phyloP scores from a whole-genome alignment of 2,329 filamentous ascomycete genomes.

The Aspergillus pseudoglaucus region DNA sequence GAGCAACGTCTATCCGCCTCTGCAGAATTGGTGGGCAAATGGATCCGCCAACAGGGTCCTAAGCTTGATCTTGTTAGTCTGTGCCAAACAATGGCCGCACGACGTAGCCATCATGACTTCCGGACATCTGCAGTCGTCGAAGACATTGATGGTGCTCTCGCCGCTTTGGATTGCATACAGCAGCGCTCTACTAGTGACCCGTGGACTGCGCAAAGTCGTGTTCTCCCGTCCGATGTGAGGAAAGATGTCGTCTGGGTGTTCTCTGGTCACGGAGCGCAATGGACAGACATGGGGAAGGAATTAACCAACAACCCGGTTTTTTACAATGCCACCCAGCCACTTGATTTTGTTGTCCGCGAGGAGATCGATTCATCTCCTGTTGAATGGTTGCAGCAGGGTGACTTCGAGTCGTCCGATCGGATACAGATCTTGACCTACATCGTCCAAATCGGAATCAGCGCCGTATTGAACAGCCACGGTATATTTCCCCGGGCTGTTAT shows the following conservation, averaged over 20 bases:
- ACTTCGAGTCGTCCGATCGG: conserved; percentile 4
- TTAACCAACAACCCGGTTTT: conserved; percentile 18
- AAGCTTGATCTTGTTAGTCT: conserved; percentile 14
- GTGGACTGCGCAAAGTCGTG: conserved; percentile 6
- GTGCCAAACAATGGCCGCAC: conserved; percentile 22
- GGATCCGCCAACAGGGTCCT: conserved; percentile 17
- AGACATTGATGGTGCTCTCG: conserved; percentile 14
- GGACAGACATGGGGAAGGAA: conserved; percentile 35
- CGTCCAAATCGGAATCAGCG: conserved; percentile 27
- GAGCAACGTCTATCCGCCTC: conserved; percentile 21
- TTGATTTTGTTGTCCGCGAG: conserved; percentile 19
- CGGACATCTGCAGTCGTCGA: conserved; percentile 20
- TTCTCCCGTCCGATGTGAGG: conserved; percentile 15
- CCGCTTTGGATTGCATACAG: conserved; percentile 12
- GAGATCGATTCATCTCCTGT: conserved; percentile 10
- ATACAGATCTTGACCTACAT: conserved; percentile 19
- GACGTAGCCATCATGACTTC: conserved; percentile 28
- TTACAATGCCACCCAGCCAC: conserved; percentile 12
- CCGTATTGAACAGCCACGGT: conserved; percentile 25
- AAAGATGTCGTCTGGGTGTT: conserved; percentile 29
- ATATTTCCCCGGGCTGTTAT: conserved; percentile 31
- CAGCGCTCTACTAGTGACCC: conserved; percentile 5
- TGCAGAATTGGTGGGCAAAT: conserved; percentile 17
- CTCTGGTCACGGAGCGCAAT: conserved; percentile 39
- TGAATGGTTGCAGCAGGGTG: conserved; percentile 1